Evolutionary conservation across 2,329 filamentous ascomycete genomes (phyloP).

Genomic region (Pseudogymnoascus sp.): DNA sequence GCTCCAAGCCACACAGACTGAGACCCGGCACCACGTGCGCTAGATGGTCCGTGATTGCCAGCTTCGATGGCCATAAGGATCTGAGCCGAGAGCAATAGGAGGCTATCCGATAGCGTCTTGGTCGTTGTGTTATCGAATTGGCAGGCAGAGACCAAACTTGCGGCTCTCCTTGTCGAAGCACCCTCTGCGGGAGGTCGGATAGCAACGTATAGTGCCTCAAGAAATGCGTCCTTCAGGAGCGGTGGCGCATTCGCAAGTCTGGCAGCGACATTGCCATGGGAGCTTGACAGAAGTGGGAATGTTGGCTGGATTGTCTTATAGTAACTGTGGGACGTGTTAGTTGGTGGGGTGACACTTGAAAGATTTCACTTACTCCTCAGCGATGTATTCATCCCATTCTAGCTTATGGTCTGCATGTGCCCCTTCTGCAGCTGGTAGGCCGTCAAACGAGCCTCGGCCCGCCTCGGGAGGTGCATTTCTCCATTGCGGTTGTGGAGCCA

Average conservation of each 20-base stretch:
- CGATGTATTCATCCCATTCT: conserved; percentile 38
- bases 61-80: conserved; percentile 59
- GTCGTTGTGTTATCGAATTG: conserved; percentile 36
- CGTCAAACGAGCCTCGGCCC: conserved; percentile 22
- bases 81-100: conserved; percentile 57
- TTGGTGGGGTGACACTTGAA: not conserved
- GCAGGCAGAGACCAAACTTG: conserved; percentile 35
- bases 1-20: conserved; percentile 51
- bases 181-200: conserved; percentile 36
- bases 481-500: conserved; percentile 24
- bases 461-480: conserved; percentile 23
- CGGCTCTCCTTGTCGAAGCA: conserved; percentile 33
- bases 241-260: conserved; percentile 49
- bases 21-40: conserved; percentile 36
- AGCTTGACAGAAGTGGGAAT: conserved; percentile 57
- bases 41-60: conserved; percentile 43
- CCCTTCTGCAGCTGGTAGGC: conserved; percentile 19
- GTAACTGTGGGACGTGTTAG: conserved; percentile 45
- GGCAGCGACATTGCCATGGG: conserved; percentile 45
- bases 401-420: conserved; percentile 23
- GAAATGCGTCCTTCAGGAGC: conserved; percentile 54
- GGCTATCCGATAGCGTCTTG: conserved; percentile 32
- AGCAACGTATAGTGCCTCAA: conserved; percentile 52
- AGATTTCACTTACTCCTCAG: conserved; percentile 31
- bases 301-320: conserved; percentile 56